Percentiles rank a stretch among this genome's conserved stretches.
Conservation (phyloP, 441 rosid species). For the Isatis lusitanica region DNA sequence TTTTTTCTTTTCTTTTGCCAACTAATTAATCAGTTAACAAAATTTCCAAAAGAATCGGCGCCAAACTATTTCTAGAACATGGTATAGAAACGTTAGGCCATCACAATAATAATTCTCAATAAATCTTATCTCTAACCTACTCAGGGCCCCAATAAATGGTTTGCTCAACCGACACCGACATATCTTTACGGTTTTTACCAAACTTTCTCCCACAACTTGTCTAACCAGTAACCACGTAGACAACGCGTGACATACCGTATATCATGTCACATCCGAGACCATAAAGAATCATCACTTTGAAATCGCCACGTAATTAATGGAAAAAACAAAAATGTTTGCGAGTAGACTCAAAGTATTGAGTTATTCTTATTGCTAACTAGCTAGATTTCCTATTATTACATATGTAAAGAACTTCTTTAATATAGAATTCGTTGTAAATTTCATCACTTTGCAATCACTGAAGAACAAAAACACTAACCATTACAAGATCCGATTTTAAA, state of each 20-base stretch:
- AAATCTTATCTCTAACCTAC: conserved; percentile 5
- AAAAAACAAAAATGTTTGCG: too few relatives aligned
- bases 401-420: too few relatives aligned
- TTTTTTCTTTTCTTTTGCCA: too few relatives aligned
- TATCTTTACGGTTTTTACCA: background rate
- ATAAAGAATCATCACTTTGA: background rate
- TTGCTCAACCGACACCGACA: conserved; percentile 28
- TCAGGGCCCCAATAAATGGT: conserved; percentile 17
- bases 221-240: background rate
- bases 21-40: background rate
- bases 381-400: too few relatives aligned
- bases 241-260: conserved; percentile 1
- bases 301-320: background rate
- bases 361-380: too few relatives aligned
- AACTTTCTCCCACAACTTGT: conserved; percentile 18
- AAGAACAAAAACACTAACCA: too few relatives aligned
- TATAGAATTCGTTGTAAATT: too few relatives aligned
- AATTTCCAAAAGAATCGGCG: background rate
- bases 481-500: too few relatives aligned
- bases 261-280: background rate
- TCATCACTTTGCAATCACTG: too few relatives aligned
- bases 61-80: conserved; percentile 6
- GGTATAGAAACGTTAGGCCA: background rate
- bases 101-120: background rate
- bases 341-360: too few relatives aligned